These are phyloP conservation scores for Zalaria sp. DNA, from an alignment of 2,329 filamentous ascomycete genomes.

Conservation along the genomic window DNA sequence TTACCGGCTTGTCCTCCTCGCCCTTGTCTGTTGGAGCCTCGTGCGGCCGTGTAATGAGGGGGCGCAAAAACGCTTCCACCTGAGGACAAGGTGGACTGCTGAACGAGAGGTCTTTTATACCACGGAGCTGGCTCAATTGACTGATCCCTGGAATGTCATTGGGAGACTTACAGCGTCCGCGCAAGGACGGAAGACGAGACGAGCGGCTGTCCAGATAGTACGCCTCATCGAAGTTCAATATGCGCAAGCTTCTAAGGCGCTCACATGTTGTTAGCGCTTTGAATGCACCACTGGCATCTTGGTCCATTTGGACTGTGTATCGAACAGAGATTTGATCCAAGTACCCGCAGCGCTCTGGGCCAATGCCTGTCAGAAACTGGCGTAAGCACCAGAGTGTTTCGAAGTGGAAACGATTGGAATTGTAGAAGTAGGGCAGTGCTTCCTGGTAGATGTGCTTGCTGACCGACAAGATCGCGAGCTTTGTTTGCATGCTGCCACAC, in stretches of 20 bases:
- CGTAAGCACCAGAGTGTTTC: background rate
- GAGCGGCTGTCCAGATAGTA: too few species aligned
- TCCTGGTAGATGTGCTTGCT: conserved; percentile 11
- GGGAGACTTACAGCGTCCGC: background rate
- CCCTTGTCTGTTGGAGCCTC: too few species aligned
- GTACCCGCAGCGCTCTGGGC: background rate
- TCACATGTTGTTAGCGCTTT: too few species aligned
- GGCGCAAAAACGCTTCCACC: too few species aligned
- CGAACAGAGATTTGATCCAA: background rate
- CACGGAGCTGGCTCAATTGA: conserved; percentile 1
- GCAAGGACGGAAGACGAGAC: too few species aligned
- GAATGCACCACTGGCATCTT: too few species aligned
- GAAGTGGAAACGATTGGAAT: conserved; percentile 8
- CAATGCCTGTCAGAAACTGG: background rate
- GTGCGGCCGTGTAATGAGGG: too few species aligned
- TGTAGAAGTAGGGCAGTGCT: conserved; percentile 8
- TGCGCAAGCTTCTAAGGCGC: too few species aligned
- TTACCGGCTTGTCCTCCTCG: too few species aligned
- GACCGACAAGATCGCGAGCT: conserved; percentile 7
- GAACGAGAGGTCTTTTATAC: conserved; percentile 1
- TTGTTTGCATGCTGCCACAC: background rate
- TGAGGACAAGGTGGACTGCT: background rate
- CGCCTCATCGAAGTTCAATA: too few species aligned
- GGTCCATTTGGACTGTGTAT: background rate
- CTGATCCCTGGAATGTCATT: conserved; percentile 1